phyloP scores from a whole-genome alignment of 306 rosid species.

The Boehmeria nivea region DNA sequence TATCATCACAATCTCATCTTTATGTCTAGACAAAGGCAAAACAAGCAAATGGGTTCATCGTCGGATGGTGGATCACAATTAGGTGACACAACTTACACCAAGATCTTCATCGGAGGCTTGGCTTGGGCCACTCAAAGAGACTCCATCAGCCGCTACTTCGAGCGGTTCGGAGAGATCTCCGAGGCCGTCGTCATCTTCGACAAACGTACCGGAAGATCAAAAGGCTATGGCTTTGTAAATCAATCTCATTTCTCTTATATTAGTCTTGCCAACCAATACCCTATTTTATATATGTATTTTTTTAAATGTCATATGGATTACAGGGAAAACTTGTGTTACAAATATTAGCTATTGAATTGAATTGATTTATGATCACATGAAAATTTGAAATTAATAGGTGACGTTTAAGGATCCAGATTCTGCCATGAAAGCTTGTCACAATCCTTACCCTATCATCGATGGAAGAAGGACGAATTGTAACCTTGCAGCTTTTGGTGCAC shows the following conservation, averaged over 20 bases:
- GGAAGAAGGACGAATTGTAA: constrained; percentile 83
- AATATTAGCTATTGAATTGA: not conserved
- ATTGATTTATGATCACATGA: not conserved
- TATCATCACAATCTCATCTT: constrained; percentile 3
- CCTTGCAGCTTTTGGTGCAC: constrained; percentile 61
- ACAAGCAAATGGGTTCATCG: constrained; percentile 31
- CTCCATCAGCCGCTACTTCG: constrained; percentile 59
- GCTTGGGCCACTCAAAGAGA: constrained; percentile 87
- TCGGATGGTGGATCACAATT: constrained; percentile 35
- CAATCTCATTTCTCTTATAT: not conserved
- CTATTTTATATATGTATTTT: no score
- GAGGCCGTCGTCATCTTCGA: constrained; percentile 79
- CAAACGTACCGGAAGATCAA: constrained; percentile 64
- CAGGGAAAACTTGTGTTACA: no score
- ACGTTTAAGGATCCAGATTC: constrained; percentile 73
- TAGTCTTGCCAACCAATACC: not conserved
- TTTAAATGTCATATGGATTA: no score
- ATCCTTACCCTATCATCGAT: constrained; percentile 69
- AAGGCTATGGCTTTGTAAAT: constrained; percentile 86
- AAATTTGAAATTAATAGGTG: constrained; percentile 33
- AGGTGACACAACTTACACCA: constrained; percentile 80
- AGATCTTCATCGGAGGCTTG: constrained; percentile 83
- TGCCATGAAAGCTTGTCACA: constrained; percentile 62
- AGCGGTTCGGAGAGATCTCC: constrained; percentile 69
- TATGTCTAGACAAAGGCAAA: constrained; percentile 32